Conservation (phyloP, 352 stramenopile species). For the Saprolegnia diclina region DNA sequence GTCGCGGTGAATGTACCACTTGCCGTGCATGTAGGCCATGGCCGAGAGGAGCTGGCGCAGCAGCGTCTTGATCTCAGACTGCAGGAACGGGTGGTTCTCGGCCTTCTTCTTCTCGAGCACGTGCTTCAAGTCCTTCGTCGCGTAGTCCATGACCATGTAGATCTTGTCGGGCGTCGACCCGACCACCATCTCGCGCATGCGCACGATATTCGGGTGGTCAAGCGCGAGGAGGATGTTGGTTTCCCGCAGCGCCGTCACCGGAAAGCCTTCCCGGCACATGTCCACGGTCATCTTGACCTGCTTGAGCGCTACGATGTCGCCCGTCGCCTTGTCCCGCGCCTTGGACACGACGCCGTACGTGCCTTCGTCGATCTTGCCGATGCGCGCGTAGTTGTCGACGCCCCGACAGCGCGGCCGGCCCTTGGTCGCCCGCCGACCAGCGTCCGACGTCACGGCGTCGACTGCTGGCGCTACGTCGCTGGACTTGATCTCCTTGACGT, state of each 20-base stretch:
- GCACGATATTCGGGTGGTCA: slow-evolving; percentile 81
- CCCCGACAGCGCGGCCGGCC: slow-evolving; percentile 72
- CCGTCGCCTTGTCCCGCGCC: slow-evolving; percentile 82
- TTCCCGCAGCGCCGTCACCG: slow-evolving; percentile 76
- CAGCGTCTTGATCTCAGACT: slow-evolving; percentile 92
- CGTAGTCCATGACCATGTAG: slow-evolving; percentile 90
- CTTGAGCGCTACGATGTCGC: slow-evolving; percentile 91
- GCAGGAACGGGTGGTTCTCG: slow-evolving; percentile 57
- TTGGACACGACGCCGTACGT: slow-evolving; percentile 97
- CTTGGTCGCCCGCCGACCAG: not conserved
- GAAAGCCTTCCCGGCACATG: slow-evolving; percentile 76
- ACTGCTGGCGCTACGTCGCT: too few species aligned
- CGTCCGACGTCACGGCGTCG: too few species aligned
- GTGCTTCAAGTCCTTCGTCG: slow-evolving; percentile 80
- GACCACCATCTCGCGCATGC: slow-evolving; percentile 85
- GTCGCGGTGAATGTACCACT: slow-evolving; percentile 94
- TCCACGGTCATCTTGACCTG: slow-evolving; percentile 82
- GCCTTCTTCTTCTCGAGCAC: slow-evolving; percentile 82
- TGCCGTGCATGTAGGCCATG: slow-evolving; percentile 87
- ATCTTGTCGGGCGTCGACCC: slow-evolving; percentile 82
- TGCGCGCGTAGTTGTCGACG: slow-evolving; percentile 92
- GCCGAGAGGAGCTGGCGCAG: slow-evolving; percentile 89
- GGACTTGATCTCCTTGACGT: too few species aligned
- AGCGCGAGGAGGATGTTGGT: slow-evolving; percentile 80
- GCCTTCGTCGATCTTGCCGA: slow-evolving; percentile 93